A percentile compares a stretch with the other conserved stretches of the same genome.
Conservation (phyloP, 805 yeast species). For the Candida golubevii region DNA sequence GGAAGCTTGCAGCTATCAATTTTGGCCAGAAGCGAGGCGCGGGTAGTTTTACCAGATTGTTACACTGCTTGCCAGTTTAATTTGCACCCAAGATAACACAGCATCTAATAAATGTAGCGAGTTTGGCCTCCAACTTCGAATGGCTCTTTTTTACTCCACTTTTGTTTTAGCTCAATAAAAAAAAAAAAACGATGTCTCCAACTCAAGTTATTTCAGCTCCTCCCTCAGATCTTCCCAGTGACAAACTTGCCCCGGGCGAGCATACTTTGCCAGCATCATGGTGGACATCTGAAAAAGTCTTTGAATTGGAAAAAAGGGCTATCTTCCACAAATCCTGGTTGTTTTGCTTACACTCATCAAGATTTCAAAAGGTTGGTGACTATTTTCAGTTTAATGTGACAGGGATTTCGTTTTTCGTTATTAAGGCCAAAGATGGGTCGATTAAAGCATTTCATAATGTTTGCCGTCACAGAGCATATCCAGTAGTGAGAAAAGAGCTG, state of each 20-base stretch:
- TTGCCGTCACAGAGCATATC: constrained; percentile 63
- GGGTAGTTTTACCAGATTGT: constrained; percentile 5
- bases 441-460: constrained; percentile 61
- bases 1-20: constrained; percentile 4
- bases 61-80: constrained; percentile 1
- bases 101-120: constrained; percentile 6
- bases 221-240: constrained; percentile 19
- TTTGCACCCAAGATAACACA: constrained; percentile 8
- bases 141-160: too few relatives aligned
- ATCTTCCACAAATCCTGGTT: constrained; percentile 56
- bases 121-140: not conserved
- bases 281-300: constrained; percentile 59
- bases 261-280: constrained; percentile 61
- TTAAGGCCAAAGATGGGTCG: constrained; percentile 47
- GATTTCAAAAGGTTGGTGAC: constrained; percentile 56
- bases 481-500: constrained; percentile 53
- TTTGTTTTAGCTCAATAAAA: too few relatives aligned
- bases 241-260: constrained; percentile 22
- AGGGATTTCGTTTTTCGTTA: constrained; percentile 53
- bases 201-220: constrained; percentile 19
- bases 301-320: constrained; percentile 55
- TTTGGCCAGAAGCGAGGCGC: constrained; percentile 1
- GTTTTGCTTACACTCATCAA: constrained; percentile 47
- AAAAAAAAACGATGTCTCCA: constrained; percentile 6
- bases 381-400: constrained; percentile 47